phyloP scores from a whole-genome alignment of 164 flowering plant species.

The Nelumbo lutea region DNA sequence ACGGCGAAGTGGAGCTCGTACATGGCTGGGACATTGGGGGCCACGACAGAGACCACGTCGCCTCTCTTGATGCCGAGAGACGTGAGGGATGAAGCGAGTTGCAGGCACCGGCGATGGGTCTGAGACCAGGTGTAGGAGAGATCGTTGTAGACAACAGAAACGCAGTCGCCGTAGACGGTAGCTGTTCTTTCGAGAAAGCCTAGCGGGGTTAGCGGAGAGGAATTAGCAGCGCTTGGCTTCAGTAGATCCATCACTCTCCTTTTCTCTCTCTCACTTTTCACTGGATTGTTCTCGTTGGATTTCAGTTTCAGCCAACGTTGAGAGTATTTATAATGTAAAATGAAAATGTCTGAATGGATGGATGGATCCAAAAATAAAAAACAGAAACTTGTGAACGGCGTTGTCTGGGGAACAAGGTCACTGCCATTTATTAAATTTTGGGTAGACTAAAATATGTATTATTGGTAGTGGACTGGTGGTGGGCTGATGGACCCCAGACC shows the following conservation, averaged over 20 bases:
- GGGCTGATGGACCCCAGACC: too few species aligned
- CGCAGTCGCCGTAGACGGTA: conserved; percentile 20
- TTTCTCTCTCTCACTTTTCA: too few species aligned
- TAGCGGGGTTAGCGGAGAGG: conserved; percentile 35
- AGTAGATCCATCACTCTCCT: conserved; percentile 25
- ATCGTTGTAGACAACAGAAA: conserved; percentile 27
- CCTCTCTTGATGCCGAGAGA: conserved; percentile 23
- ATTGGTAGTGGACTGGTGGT: too few species aligned
- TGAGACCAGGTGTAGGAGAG: conserved; percentile 28
- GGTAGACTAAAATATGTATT: too few species aligned
- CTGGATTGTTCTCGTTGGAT: too few species aligned
- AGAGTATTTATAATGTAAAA: too few species aligned
- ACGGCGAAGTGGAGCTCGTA: conserved; percentile 40
- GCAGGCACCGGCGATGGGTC: conserved; percentile 29
- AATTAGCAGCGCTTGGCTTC: conserved; percentile 31
- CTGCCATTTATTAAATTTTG: too few species aligned
- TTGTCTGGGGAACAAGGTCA: too few species aligned
- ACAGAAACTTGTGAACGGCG: too few species aligned
- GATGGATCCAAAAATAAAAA: too few species aligned
- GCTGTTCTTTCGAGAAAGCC: conserved; percentile 30
- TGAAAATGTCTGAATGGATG: too few species aligned
- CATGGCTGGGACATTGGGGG: conserved; percentile 40
- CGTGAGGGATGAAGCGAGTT: conserved; percentile 28
- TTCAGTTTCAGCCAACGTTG: too few species aligned
- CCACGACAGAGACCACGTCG: conserved; percentile 29